Evolutionary conservation across 1,139 yeast species (phyloP).

Genomic region (Suhomyces anneliseae): DNA sequence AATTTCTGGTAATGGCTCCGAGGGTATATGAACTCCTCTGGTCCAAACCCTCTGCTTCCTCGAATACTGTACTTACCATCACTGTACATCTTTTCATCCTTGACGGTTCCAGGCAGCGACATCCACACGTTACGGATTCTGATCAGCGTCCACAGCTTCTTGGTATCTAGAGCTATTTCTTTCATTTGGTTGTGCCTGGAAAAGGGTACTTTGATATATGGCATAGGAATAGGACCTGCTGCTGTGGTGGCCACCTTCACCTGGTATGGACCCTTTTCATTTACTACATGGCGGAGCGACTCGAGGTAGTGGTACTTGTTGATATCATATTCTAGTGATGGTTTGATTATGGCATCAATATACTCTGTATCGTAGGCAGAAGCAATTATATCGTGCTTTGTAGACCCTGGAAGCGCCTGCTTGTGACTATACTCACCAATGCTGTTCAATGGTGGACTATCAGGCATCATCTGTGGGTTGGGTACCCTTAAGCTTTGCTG

Average conservation of each 20-base stretch:
- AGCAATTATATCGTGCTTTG: constrained; percentile 18
- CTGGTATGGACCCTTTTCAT: constrained; percentile 39
- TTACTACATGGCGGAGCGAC: constrained; percentile 21
- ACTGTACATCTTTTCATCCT: constrained; percentile 13
- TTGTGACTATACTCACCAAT: constrained; percentile 3
- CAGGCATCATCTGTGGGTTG: constrained; percentile 36
- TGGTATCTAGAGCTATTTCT: constrained; percentile 34
- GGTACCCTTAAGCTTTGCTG: constrained; percentile 32
- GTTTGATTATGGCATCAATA: constrained; percentile 36
- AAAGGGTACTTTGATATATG: constrained; percentile 32
- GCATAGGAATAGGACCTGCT: constrained; percentile 35
- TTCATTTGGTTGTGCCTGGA: constrained; percentile 20
- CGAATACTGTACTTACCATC: constrained; percentile 33
- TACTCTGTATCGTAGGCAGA: constrained; percentile 37
- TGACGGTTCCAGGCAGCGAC: constrained; percentile 10
- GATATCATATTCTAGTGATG: constrained; percentile 37
- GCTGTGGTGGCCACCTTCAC: constrained; percentile 31
- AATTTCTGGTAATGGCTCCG: constrained; percentile 27
- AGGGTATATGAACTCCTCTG: constrained; percentile 30
- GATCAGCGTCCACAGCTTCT: constrained; percentile 26
- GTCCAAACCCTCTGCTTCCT: constrained; percentile 32
- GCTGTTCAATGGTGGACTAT: constrained; percentile 21
- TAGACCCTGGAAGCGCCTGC: constrained; percentile 24
- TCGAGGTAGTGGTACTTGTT: constrained; percentile 30
- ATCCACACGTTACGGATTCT: constrained; percentile 34